A percentile compares a stretch with the other conserved stretches of the same genome.
phyloP scores from a whole-genome alignment of 2,329 filamentous ascomycete genomes.

The Ophiosphaerella narmari region DNA sequence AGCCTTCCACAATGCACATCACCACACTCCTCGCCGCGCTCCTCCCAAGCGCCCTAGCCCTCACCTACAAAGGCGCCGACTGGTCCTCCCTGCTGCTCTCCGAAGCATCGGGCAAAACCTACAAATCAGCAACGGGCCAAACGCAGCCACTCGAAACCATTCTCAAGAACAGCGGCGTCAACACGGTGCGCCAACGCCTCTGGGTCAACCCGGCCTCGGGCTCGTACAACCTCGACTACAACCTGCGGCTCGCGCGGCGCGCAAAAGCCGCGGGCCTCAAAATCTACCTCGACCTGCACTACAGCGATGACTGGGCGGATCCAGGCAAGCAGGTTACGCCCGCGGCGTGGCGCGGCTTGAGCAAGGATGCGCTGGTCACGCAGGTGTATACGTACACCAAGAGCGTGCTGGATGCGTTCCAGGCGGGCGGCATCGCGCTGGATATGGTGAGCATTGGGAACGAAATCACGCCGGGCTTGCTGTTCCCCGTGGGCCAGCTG shows the following conservation, averaged over 20 bases:
- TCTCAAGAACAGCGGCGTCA: slow-evolving; percentile 65
- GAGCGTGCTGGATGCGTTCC: slow-evolving; percentile 65
- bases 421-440: slow-evolving; percentile 59
- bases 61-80: slow-evolving; percentile 70
- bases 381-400: slow-evolving; percentile 72
- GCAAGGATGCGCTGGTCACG: slow-evolving; percentile 63
- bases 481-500: slow-evolving; percentile 67
- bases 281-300: slow-evolving; percentile 68
- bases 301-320: slow-evolving; percentile 74
- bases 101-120: slow-evolving; percentile 64
- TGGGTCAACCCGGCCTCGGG: slow-evolving; percentile 69
- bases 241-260: slow-evolving; percentile 68
- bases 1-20: slow-evolving; percentile 31
- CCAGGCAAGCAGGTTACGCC: slow-evolving; percentile 67
- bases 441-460: slow-evolving; percentile 73
- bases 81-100: slow-evolving; percentile 71
- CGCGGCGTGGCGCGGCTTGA: slow-evolving; percentile 63
- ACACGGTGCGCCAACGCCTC: slow-evolving; percentile 71
- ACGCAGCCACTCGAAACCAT: slow-evolving; percentile 65
- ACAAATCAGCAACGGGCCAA: slow-evolving; percentile 61
- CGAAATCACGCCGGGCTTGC: slow-evolving; percentile 69
- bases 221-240: slow-evolving; percentile 72
- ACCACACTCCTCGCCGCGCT: slow-evolving; percentile 26
- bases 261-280: slow-evolving; percentile 66
- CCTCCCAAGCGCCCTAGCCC: slow-evolving; percentile 48